These are phyloP conservation scores for Plasmodium yoelii DNA, from an alignment of 169 alveolate genomes.

Conservation along the genomic window DNA sequence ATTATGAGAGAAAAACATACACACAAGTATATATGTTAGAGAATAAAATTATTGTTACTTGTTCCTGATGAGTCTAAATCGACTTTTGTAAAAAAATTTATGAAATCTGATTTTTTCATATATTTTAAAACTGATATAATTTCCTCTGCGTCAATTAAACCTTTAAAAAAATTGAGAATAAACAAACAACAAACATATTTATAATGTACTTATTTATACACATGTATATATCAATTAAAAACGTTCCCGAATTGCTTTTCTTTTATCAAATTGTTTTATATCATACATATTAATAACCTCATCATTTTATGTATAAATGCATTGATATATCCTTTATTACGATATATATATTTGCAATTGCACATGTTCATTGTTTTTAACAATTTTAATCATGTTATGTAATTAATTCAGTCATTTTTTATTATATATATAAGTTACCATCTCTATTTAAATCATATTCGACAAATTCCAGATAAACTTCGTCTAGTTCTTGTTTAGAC, in stretches of 20 bases:
- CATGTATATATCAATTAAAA: neutral
- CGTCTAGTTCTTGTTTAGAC: conserved; percentile 46
- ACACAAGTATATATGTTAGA: neutral
- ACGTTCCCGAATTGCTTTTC: neutral
- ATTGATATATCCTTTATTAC: neutral
- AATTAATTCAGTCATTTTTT: neutral
- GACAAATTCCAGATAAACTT: conserved; percentile 33
- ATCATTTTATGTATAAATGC: neutral
- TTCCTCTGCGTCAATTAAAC: conserved; percentile 69
- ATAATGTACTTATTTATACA: neutral
- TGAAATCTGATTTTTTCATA: conserved; percentile 59
- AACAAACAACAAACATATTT: conserved; percentile 1
- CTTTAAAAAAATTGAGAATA: conserved; percentile 26
- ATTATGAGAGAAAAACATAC: neutral
- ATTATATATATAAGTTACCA: conserved; percentile 25
- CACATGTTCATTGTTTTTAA: neutral
- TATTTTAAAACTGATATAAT: conserved; percentile 35
- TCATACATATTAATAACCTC: neutral
- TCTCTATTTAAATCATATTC: conserved; percentile 69
- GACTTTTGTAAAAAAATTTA: conserved; percentile 46
- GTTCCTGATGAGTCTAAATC: conserved; percentile 71
- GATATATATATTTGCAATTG: neutral
- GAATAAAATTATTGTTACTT: conserved; percentile 15
- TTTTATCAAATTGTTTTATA: neutral
- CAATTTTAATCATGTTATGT: neutral